These are phyloP conservation scores for Cyclotella distinguenda DNA, from an alignment of 108 stramenopile genomes.

Conservation along the genomic window DNA sequence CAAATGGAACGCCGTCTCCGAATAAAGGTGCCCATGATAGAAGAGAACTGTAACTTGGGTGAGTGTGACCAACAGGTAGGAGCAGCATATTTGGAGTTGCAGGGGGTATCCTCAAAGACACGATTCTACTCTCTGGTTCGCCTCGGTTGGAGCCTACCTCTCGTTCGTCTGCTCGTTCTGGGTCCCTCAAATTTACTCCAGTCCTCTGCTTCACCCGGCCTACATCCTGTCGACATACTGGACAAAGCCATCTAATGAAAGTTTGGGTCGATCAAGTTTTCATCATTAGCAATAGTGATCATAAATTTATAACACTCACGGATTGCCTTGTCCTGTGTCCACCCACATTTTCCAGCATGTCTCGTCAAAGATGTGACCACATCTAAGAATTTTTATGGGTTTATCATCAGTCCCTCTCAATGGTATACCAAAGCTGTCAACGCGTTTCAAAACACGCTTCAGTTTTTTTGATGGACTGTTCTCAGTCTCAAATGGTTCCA, in stretches of 20 bases:
- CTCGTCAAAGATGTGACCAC: conserved; percentile 88
- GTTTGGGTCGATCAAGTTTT: no score
- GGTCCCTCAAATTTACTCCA: background rate
- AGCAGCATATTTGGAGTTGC: conserved; percentile 19
- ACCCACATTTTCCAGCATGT: conserved; percentile 85
- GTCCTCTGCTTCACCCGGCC: conserved; percentile 32
- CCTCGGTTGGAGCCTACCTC: background rate
- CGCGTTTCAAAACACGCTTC: conserved; percentile 37
- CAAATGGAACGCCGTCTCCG: background rate
- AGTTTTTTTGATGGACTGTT: conserved; percentile 5
- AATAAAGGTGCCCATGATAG: conserved; percentile 2
- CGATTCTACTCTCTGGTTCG: conserved; percentile 1
- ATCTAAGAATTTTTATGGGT: conserved; percentile 77
- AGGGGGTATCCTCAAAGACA: conserved; percentile 10
- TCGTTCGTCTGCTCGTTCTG: conserved; percentile 3
- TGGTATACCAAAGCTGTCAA: conserved; percentile 77
- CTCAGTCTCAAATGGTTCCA: conserved; percentile 60
- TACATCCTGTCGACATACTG: conserved; percentile 82
- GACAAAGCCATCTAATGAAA: no score
- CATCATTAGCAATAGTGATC: no score
- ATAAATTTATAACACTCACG: no score
- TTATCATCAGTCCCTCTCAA: conserved; percentile 61
- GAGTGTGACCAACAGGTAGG: conserved; percentile 14
- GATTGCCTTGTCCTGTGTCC: conserved; percentile 75
- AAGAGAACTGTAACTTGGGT: conserved; percentile 11